Conservation (phyloP, 1,139 yeast genomes). For the Magnusiomyces ingens region DNA sequence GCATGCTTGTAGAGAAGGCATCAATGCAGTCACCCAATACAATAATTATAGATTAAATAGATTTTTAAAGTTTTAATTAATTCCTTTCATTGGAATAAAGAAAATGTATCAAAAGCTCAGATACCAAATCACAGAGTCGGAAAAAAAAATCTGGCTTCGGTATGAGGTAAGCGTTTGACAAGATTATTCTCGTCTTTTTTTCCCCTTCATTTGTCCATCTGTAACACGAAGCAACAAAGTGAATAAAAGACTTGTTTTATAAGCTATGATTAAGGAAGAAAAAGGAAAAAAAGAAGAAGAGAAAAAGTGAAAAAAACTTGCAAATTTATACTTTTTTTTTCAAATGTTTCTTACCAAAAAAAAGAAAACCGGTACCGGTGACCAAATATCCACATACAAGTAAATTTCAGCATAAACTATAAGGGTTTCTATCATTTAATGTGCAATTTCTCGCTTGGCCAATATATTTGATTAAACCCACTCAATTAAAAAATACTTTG, state of each 20-base stretch:
- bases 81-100: neutral
- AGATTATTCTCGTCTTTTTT: conserved; percentile 7
- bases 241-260: conserved; percentile 7
- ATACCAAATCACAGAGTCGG: conserved; percentile 6
- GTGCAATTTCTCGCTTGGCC: too few species aligned
- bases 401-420: neutral
- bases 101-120: conserved; percentile 8
- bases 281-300: neutral
- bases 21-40: too few species aligned
- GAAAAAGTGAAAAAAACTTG: neutral
- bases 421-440: too few species aligned
- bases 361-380: neutral
- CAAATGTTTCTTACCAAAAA: neutral
- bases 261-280: neutral
- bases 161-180: conserved; percentile 8
- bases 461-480: neutral
- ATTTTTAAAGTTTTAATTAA: neutral
- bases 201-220: conserved; percentile 9
- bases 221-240: conserved; percentile 6
- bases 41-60: too few species aligned
- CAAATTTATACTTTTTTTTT: neutral
- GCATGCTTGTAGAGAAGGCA: too few species aligned
- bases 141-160: conserved; percentile 4
- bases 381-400: neutral
- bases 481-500: neutral